Evolutionary conservation across 2,329 filamentous ascomycete species (phyloP), one percentile per base, ranked within the genome.

Genomic region (Colletotrichum plurivorum): DNA sequence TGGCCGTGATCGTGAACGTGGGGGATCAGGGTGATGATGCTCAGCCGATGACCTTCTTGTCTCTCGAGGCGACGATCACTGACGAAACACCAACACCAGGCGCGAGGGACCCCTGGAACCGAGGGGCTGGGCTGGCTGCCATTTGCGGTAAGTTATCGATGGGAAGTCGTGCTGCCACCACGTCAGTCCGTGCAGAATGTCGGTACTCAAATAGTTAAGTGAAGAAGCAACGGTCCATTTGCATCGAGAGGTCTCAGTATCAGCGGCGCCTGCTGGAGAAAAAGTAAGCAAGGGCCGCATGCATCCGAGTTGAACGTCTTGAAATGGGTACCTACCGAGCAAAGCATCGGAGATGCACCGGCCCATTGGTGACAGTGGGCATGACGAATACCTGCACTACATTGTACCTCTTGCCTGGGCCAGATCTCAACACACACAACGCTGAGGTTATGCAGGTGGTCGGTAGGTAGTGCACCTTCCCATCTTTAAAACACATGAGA

Each of bases 41-140:
- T 63, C 59, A 48, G 67, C 59, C 2, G 52, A 56, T 56, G 67
- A 48, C 27, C 49, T 68, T 22, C 41, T 27, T 73, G 51, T 70
- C 67, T 48, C 72, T 73, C 48, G 45, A 27, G 64, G 62, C 59
- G 64, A 41, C 41, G 65, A 58, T 54, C 36, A 51, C 43, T 67
- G 60, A 53, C 61, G 53, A 68, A 58, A 18, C 22, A 15, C 49
- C 31, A 22, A 39, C 12, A 9, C 31, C 31, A 10, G 31, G 41
- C 49, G 48, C 45, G 25, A 36, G 41, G 43, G 27, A 52, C 49
- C 48, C 27, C 54, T 60, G 65, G 20, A 53, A 68, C 53, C 60
- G 48, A 25, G 49, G 41, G 48, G 22, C 45, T 56, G 49, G 31
- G 10, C 31, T 36, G 31, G 31, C 31, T 36, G 31, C 31, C 31